Evolutionary conservation across 2,329 filamentous ascomycete genomes (phyloP).

Genomic region (Aspergillus thermomutatus): DNA sequence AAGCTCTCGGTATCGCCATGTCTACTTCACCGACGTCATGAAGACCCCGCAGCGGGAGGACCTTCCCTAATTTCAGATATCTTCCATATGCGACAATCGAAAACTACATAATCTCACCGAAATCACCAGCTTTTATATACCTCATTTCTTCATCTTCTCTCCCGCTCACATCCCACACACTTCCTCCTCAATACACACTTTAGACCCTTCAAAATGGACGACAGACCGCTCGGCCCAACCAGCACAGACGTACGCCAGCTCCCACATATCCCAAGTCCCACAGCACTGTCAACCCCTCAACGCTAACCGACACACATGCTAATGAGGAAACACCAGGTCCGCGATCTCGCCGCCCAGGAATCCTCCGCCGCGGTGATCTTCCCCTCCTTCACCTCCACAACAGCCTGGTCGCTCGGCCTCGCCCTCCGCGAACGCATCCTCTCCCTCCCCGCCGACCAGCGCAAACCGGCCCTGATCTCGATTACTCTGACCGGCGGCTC

Average conservation of each 20-base stretch:
- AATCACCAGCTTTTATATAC: background rate
- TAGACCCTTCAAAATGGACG: conserved; percentile 21
- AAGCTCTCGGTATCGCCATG: too few relatives aligned
- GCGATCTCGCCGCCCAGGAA: conserved; percentile 29
- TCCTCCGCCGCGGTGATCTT: conserved; percentile 29
- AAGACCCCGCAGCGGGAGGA: background rate
- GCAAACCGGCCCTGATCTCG: conserved; percentile 40
- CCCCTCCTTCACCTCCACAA: conserved; percentile 36
- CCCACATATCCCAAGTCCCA: background rate
- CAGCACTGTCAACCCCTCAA: background rate
- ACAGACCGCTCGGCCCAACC: conserved; percentile 21
- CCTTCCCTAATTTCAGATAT: background rate
- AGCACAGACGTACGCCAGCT: conserved; percentile 28
- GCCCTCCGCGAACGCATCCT: conserved; percentile 38
- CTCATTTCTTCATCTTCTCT: background rate
- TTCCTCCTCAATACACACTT: background rate
- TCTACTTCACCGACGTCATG: background rate
- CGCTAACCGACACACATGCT: background rate
- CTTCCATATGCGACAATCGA: background rate
- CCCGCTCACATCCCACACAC: background rate
- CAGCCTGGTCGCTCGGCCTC: conserved; percentile 38
- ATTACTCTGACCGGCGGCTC: conserved; percentile 33
- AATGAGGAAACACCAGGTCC: conserved; percentile 14
- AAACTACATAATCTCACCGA: background rate
- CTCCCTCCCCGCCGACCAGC: conserved; percentile 26